Evolutionary conservation across 2,329 filamentous ascomycete genomes (phyloP), one percentile per base, ranked within the genome.

Genomic region (Phaeosphaeria sp.): DNA sequence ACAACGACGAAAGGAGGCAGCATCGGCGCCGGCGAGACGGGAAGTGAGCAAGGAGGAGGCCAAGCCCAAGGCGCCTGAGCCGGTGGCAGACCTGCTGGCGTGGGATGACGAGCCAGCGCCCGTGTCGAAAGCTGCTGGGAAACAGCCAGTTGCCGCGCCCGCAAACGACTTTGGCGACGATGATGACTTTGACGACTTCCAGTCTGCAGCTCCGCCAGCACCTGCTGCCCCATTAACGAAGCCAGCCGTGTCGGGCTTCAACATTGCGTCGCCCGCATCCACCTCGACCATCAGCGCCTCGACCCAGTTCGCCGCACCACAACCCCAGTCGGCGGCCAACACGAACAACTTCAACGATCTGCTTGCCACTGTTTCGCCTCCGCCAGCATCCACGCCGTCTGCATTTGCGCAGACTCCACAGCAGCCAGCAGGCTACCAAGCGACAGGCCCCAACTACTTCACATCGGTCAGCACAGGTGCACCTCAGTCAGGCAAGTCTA

Each of bases 181-280:
- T 63, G 93, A 97, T 66, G 95, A 97, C 63, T 98, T 98, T 72
- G 95, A 98, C 73, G 95, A 99, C 73, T 98, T 98, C 83, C 92
- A 97, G 77, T 96, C 93, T 20, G 94, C 94, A 15, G 78, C 81
- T 6, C 78, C 80, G 11, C 80, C 79, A 80, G 79, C 77, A 39
- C 65, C 77, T 21, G 63, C 68, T 66, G 75, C 67, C 63, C 74
- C 62, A 63, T 80, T 63, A 18, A 54, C 60, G 23, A 92, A 96
- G 77, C 94, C 63, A 15, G 92, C 94, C 2, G 59, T 60, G 6
- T 48, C 68, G n/a, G 58, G 63, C 10, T 72, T 73, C 62, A 74
- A 72, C 44, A 74, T 81, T 66, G 81, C 72, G 69, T 78, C 80
- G 68, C 84, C 71, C 55, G 85, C 68, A 66, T 83, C 68, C 65